A percentile compares a stretch with the other conserved stretches of the same genome.
Evolutionary conservation across 306 rosid species (phyloP).

Genomic region (Albizia julibrissin): DNA sequence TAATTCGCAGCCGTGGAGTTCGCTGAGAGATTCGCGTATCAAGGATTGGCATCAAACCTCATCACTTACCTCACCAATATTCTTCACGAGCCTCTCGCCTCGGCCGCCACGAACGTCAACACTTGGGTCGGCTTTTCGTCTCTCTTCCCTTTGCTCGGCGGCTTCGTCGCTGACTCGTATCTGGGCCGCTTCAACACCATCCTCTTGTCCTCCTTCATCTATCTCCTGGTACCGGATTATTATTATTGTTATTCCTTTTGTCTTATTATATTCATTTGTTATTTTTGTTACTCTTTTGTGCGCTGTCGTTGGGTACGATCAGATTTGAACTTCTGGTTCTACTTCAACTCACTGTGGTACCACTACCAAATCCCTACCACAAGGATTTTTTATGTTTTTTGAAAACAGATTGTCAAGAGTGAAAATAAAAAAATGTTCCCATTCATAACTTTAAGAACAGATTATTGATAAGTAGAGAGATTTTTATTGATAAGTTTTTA

Average conservation of each 20-base stretch:
- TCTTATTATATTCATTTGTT: too few species aligned
- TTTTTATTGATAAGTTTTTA: too few species aligned
- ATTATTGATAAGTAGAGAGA: too few species aligned
- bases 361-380: neutral
- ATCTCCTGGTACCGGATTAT: neutral
- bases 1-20: neutral
- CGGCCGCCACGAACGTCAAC: neutral
- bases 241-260: too few species aligned
- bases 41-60: neutral
- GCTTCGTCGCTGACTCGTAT: neutral
- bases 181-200: neutral
- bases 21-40: neutral
- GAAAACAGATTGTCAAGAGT: too few species aligned
- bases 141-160: neutral
- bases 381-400: too few species aligned
- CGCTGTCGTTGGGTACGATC: neutral
- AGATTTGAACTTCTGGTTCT: neutral
- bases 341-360: too few species aligned
- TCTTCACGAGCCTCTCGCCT: neutral
- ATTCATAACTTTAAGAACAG: too few species aligned
- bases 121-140: neutral
- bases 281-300: neutral
- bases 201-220: neutral
- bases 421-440: too few species aligned
- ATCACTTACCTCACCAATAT: neutral